A percentile compares a stretch with the other conserved stretches of the same genome.
Evolutionary conservation across 768 basidiomycete genomes (phyloP).

Genomic region (Imleria badia): DNA sequence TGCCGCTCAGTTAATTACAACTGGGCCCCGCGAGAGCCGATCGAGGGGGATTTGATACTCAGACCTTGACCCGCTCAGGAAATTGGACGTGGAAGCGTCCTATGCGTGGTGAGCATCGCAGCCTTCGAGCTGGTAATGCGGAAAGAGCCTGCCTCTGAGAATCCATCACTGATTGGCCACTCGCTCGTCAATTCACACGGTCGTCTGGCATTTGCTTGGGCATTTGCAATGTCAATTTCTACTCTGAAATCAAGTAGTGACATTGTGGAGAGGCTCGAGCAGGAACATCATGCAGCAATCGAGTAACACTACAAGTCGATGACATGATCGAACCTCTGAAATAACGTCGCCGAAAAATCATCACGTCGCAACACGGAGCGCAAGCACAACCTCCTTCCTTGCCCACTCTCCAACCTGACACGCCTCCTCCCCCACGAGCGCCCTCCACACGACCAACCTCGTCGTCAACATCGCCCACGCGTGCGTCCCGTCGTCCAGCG

Average conservation of each 20-base stretch:
- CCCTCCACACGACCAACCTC: constrained; percentile 58
- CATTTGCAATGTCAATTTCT: too few relatives aligned
- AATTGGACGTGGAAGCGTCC: constrained; percentile 32
- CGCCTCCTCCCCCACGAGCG: constrained; percentile 39
- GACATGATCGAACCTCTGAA: too few relatives aligned
- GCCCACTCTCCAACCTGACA: constrained; percentile 54
- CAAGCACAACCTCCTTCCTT: constrained; percentile 28
- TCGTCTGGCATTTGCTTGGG: too few relatives aligned
- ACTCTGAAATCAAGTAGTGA: too few relatives aligned
- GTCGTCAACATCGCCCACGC: constrained; percentile 55
- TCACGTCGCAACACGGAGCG: constrained; percentile 1
- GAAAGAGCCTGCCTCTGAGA: too few relatives aligned
- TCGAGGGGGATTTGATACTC: constrained; percentile 66
- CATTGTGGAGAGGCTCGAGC: too few relatives aligned
- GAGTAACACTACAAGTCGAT: too few relatives aligned
- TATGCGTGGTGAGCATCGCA: constrained; percentile 67
- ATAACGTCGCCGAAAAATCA: too few relatives aligned
- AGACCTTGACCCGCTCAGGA: constrained; percentile 85
- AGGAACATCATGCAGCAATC: background rate
- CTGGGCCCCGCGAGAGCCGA: constrained; percentile 62
- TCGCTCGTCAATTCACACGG: constrained; percentile 1
- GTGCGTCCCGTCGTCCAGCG: constrained; percentile 18
- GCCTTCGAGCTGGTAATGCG: constrained; percentile 51
- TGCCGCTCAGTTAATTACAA: constrained; percentile 56
- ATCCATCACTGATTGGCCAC: too few relatives aligned